Evolutionary conservation across 108 stramenopile genomes (phyloP).

Genomic region (Fistulifera pelliculosa): DNA sequence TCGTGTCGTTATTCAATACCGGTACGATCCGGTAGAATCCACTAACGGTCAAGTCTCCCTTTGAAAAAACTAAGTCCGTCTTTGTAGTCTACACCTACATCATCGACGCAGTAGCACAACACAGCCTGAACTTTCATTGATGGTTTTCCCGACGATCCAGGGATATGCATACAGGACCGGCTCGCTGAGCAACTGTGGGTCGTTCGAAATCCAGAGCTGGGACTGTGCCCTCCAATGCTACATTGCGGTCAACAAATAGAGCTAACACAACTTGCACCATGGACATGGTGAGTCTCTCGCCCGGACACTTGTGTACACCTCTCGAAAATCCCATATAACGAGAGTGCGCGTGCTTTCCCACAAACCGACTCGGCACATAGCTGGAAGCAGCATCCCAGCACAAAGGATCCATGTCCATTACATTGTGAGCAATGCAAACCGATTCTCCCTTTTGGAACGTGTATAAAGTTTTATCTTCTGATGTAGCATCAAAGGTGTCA

Average conservation of each 20-base stretch:
- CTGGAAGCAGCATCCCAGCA: constrained; percentile 15
- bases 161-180: constrained; percentile 20
- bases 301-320: constrained; percentile 52
- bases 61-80: no score
- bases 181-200: constrained; percentile 57
- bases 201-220: constrained; percentile 37
- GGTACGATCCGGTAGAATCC: no score
- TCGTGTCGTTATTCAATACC: no score
- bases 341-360: no score
- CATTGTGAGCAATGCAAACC: constrained; percentile 35
- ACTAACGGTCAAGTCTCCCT: no score
- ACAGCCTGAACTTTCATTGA: no score
- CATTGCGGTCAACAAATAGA: constrained; percentile 23
- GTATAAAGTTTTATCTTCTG: neutral
- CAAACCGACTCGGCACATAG: neutral
- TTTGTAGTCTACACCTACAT: no score
- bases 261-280: constrained; percentile 26
- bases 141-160: no score
- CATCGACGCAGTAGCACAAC: no score
- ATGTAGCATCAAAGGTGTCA: constrained; percentile 6
- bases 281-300: constrained; percentile 28
- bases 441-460: constrained; percentile 28
- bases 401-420: constrained; percentile 9
- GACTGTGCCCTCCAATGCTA: constrained; percentile 2
- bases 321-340: constrained; percentile 31